Evolutionary conservation across 2,329 filamentous ascomycete genomes (phyloP), one percentile per base, ranked within the genome.

Genomic region (Metarhizium rileyi): DNA sequence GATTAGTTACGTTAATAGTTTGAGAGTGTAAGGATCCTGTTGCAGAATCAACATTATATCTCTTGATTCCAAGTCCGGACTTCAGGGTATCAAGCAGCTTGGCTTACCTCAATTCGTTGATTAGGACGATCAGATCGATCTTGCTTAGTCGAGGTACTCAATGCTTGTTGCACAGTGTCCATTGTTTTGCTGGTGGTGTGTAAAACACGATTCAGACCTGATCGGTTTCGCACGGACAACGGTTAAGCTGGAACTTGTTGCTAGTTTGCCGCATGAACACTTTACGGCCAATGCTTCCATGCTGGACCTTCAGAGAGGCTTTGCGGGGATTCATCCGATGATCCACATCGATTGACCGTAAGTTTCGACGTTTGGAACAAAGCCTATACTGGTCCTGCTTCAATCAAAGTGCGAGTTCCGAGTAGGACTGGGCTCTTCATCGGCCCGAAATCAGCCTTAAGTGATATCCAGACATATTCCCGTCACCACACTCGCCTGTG

Each of bases 351-450:
- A 46, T 49, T 1, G 47, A 48, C n/a, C 49, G 53, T 27, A 56
- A 55, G 46, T 51, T 46, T 7, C 59, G 61, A 10, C 59, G 62
- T 4, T 54, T 70, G 3, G 67, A 70, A 52, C 67, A 71, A 50
- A 59, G 66, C 33, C 54, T 71, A 1, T 70, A 70, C 55, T 72
- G 68, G 68, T 67, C 64, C 7, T 70, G 67, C 47, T 70, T 70
- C 58, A 71, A 71, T 68, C 68, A 2, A 68, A 71, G 53, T 65
- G 63, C 50, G 67, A 70, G 51, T 61, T 70, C 5, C 63, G 66
- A 5, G 63, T 66, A n/a, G 67, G 69, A 50, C 59, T 71, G 10
- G n/a, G 59, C 64, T 2, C 55, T 70, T 2, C 66, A 66, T 10
- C 61, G 67, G 42, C 63, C 64, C 1, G 64, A 63, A 3, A 63